Evolutionary conservation across 495 filamentous ascomycete species (phyloP), one percentile per base, ranked within the genome.

Genomic region (Aspergillus sclerotioniger): DNA sequence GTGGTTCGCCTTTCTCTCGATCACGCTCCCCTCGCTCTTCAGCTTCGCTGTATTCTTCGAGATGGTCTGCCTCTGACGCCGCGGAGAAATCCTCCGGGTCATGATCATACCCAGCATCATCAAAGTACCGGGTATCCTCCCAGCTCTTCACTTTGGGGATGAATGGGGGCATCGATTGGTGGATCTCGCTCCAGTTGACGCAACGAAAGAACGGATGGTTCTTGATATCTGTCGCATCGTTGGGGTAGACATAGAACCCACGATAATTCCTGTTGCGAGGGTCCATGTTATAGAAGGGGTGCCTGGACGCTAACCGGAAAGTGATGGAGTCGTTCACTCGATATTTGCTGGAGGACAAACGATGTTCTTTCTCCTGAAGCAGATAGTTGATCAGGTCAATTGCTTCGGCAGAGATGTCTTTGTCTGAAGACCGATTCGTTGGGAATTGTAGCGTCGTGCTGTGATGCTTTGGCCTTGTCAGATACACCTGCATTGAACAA

Each of bases 121-220:
- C 89, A 60, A 96, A 96, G 67, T 96, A 96, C 56, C 89, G 87
- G 12, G 91, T 96, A 61, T 96, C 91, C 57, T 93, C 91, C 63
- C 81, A 78, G 21, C 79, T 75, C 32, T 76, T 79, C 31, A 96
- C 85, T 39, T 79, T 72, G 3, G 93, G 93, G 6, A 95, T 76
- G 59, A 90, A 88, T 5, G 92, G 93, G 10, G 93, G 91, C 33
- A 76, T 70, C 51, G 81, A 77, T 15, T 82, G 65, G 64, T 92
- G 90, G 28, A 90, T 71, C 0, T 78, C 75, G 21, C 86, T 83
- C 89, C 89, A 92, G 15, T 77, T 77, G 25, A 89, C 82, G 12
- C 80, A 80, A 56, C 76, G 74, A 68, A 91, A 91, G 76, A 89
- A 92, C 41, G 82, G 82, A 72, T 92, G 89, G 20, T 79, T 67